These are phyloP conservation scores for Canariomyces notabilis DNA, from an alignment of 2,329 filamentous ascomycete species.

Conservation along the genomic window DNA sequence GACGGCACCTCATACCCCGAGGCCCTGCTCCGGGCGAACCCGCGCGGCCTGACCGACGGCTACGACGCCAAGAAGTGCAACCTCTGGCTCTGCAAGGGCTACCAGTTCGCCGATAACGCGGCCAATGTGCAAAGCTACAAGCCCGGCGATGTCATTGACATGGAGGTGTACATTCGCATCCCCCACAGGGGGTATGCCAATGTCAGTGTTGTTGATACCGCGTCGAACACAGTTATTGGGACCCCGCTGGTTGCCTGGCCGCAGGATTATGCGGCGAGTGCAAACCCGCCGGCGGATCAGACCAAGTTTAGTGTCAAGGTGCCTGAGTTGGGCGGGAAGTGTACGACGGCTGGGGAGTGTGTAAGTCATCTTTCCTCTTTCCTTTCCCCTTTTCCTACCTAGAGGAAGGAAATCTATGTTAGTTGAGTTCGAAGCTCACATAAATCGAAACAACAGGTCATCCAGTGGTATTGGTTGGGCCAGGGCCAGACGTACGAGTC, in stretches of 20 bases:
- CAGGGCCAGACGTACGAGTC: constrained; percentile 56
- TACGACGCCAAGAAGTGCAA: constrained; percentile 30
- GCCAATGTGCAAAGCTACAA: constrained; percentile 34
- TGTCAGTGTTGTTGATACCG: constrained; percentile 44
- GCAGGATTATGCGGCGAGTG: constrained; percentile 26
- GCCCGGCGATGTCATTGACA: constrained; percentile 39
- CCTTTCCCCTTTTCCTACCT: constrained; percentile 31
- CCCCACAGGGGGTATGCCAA: constrained; percentile 45
- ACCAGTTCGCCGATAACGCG: constrained; percentile 37
- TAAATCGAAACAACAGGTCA: no score
- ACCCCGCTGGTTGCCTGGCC: constrained; percentile 31
- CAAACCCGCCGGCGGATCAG: constrained; percentile 28
- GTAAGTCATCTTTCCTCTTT: constrained; percentile 20
- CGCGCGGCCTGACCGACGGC: constrained; percentile 21
- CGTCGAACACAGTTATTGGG: constrained; percentile 44
- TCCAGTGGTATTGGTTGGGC: constrained; percentile 62
- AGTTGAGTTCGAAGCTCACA: no score
- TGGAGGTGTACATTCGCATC: constrained; percentile 41
- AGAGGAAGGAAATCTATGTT: no score
- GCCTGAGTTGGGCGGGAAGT: constrained; percentile 27
- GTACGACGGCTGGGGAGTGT: constrained; percentile 26
- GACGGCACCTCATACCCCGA: constrained; percentile 34
- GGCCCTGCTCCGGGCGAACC: constrained; percentile 27
- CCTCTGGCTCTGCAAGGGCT: constrained; percentile 38
- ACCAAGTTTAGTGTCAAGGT: constrained; percentile 29